phyloP scores from a whole-genome alignment of 1,284 basidiomycete genomes.

The Apiotrichum mycotoxinovorans region DNA sequence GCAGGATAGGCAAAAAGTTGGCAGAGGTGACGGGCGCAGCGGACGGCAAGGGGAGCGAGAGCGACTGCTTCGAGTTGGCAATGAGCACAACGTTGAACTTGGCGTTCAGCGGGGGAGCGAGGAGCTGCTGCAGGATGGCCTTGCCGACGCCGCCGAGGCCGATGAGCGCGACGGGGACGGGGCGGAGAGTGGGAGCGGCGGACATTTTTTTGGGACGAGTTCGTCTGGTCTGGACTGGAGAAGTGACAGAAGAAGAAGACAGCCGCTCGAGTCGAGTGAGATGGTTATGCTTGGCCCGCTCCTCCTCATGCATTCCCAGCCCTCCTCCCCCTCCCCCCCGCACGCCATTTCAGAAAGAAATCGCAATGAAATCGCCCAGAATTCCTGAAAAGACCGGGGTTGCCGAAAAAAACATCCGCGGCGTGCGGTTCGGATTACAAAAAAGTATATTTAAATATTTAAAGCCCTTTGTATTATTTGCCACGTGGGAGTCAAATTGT shows the following conservation, averaged over 20 bases:
- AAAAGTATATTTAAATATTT: no score
- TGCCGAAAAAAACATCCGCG: no score
- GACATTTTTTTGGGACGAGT: conserved; percentile 16
- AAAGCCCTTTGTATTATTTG: no score
- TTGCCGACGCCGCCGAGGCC: conserved; percentile 84
- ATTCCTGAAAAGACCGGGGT: no score
- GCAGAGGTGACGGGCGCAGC: conserved; percentile 49
- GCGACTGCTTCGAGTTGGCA: conserved; percentile 68
- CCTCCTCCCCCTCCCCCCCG: no score
- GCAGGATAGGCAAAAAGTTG: conserved; percentile 45
- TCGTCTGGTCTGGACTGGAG: neutral
- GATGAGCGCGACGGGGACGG: conserved; percentile 64
- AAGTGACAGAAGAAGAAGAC: neutral
- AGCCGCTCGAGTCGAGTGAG: neutral
- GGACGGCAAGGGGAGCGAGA: conserved; percentile 57
- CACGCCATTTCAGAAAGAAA: no score
- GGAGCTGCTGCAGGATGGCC: conserved; percentile 69
- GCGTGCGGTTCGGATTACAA: no score
- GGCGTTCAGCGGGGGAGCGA: conserved; percentile 51
- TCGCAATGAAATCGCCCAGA: no score
- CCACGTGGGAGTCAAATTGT: no score
- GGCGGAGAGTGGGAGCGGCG: conserved; percentile 16
- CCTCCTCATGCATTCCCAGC: no score
- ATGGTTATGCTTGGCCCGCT: no score
- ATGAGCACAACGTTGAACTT: conserved; percentile 69